Percentiles rank a stretch among this genome's conserved stretches.
These are phyloP conservation scores for Selaginella tamariscina DNA, from an alignment of 75 land plant genomes.

Conservation along the genomic window DNA sequence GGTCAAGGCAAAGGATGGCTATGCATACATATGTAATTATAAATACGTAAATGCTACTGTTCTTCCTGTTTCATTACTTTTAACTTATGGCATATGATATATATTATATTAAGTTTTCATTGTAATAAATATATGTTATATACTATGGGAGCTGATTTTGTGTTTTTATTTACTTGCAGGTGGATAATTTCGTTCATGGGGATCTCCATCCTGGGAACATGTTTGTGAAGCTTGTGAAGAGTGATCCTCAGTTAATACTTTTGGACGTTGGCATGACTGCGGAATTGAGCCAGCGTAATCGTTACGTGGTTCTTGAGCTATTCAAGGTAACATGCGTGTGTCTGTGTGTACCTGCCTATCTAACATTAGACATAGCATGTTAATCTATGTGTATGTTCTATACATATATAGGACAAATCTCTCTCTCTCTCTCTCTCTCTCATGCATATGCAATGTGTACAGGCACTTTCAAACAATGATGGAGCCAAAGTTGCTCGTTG, in stretches of 20 bases:
- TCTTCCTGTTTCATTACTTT: too few species aligned
- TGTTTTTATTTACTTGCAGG: too few species aligned
- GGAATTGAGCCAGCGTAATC: conserved; percentile 41
- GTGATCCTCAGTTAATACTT: conserved; percentile 46
- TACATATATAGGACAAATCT: too few species aligned
- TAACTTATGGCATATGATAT: too few species aligned
- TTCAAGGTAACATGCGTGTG: conserved; percentile 27
- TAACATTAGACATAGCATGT: neutral
- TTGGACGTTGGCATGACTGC: conserved; percentile 71
- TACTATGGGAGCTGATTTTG: too few species aligned
- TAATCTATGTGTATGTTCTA: neutral
- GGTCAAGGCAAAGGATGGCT: too few species aligned
- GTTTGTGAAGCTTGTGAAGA: conserved; percentile 39
- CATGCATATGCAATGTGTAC: too few species aligned
- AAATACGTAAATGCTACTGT: too few species aligned
- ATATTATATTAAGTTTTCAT: too few species aligned
- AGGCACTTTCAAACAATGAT: conserved; percentile 51
- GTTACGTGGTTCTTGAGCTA: conserved; percentile 39
- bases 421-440: too few species aligned
- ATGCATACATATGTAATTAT: too few species aligned
- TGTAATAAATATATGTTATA: too few species aligned
- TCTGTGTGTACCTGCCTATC: neutral
- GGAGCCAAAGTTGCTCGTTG: conserved; percentile 48
- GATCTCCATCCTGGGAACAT: conserved; percentile 74
- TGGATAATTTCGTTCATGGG: conserved; percentile 58